phyloP scores from a whole-genome alignment of 345 rosid species.

The Clarkia xantiana region DNA sequence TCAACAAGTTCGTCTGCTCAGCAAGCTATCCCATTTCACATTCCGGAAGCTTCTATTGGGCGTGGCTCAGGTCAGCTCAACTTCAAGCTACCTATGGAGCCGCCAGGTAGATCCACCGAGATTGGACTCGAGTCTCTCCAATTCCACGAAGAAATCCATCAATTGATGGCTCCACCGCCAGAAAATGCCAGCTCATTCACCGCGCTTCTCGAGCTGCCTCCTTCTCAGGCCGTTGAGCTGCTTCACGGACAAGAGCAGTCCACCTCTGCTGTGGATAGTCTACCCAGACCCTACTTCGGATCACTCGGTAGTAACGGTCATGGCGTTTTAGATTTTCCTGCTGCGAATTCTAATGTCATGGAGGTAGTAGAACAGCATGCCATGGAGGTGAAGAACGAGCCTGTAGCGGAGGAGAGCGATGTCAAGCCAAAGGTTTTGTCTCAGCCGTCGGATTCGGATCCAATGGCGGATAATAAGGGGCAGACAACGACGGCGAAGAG shows the following conservation, averaged over 20 bases:
- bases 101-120: slow-evolving; percentile 24
- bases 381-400: slow-evolving; percentile 33
- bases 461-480: slow-evolving; percentile 15
- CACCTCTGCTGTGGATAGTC: background rate
- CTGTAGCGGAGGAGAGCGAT: slow-evolving; percentile 21
- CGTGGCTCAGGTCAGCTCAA: slow-evolving; percentile 1
- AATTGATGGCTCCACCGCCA: slow-evolving; percentile 20
- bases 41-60: background rate
- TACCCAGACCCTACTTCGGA: slow-evolving; percentile 2
- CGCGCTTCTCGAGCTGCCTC: slow-evolving; percentile 43
- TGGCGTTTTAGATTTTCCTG: slow-evolving; percentile 17
- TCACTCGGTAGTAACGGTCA: slow-evolving; percentile 4
- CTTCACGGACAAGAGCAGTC: slow-evolving; percentile 26
- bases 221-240: slow-evolving; percentile 39
- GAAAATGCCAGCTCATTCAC: slow-evolving; percentile 43
- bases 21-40: background rate
- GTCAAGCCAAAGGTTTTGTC: slow-evolving; percentile 16
- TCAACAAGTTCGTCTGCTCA: background rate
- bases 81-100: slow-evolving; percentile 9
- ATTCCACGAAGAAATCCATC: slow-evolving; percentile 33
- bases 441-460: slow-evolving; percentile 20
- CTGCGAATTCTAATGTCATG: slow-evolving; percentile 12
- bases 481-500: slow-evolving; percentile 25
- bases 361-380: slow-evolving; percentile 23
- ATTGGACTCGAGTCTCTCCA: slow-evolving; percentile 23